Conservation (phyloP, 2,329 filamentous ascomycete genomes). For the Colletotrichum sp. region DNA sequence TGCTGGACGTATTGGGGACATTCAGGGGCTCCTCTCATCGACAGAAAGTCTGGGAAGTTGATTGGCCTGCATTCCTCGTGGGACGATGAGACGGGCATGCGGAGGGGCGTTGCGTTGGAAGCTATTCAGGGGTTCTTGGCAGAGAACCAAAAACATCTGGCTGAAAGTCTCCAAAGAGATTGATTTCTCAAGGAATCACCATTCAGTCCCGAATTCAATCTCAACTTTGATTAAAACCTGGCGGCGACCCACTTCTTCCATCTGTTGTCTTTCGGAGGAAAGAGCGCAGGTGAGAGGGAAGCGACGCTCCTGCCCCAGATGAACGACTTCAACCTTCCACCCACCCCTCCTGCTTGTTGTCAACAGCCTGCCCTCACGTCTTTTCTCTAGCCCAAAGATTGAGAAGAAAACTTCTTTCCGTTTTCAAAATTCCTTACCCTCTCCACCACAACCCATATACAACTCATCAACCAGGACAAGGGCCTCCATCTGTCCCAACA, state of each 20-base stretch:
- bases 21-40: constrained; percentile 55
- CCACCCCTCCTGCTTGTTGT: background rate
- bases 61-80: constrained; percentile 59
- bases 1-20: constrained; percentile 66
- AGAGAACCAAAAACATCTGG: background rate
- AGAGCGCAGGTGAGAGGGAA: background rate
- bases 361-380: background rate
- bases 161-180: rapidly evolving
- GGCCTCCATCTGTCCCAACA: background rate
- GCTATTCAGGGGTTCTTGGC: constrained; percentile 45
- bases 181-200: background rate
- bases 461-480: background rate
- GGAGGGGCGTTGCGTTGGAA: constrained; percentile 51
- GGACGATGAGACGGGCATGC: constrained; percentile 57
- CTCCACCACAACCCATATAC: background rate
- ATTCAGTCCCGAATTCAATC: background rate
- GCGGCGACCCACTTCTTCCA: background rate
- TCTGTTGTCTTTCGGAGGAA: background rate
- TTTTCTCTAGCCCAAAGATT: background rate
- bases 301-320: background rate
- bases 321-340: background rate
- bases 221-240: background rate
- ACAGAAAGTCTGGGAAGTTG: constrained; percentile 39
- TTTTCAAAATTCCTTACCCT: background rate
- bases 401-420: background rate